Evolutionary conservation across 2,329 filamentous ascomycete genomes (phyloP).

Genomic region (Colletotrichum tofieldiae): DNA sequence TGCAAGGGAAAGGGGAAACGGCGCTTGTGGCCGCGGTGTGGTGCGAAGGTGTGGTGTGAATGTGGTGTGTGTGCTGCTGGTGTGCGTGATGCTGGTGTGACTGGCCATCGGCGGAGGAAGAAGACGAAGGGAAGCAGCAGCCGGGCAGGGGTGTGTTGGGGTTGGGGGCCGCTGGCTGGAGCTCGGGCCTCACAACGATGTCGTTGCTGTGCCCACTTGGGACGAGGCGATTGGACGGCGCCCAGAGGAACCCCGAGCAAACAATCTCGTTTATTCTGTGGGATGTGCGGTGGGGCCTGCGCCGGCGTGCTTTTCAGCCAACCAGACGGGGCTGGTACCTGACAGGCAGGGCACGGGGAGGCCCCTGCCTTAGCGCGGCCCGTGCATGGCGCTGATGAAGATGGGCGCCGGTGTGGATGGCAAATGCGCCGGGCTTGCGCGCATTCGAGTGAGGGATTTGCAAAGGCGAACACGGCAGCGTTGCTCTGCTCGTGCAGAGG

Average conservation of each 20-base stretch:
- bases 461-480: background rate
- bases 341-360: constrained; percentile 22
- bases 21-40: constrained; percentile 15
- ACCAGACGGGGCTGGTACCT: constrained; percentile 32
- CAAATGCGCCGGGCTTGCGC: constrained; percentile 11
- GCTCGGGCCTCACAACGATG: constrained; percentile 26
- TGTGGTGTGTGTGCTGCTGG: too few species aligned
- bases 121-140: too few species aligned
- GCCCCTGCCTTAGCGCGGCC: constrained; percentile 31
- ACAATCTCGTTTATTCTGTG: constrained; percentile 40
- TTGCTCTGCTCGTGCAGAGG: too few species aligned
- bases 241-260: constrained; percentile 31
- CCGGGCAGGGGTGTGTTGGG: constrained; percentile 11
- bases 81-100: background rate
- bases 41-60: too few species aligned
- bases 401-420: constrained; percentile 42
- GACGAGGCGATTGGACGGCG: constrained; percentile 28
- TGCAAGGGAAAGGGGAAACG: constrained; percentile 19
- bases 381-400: constrained; percentile 39
- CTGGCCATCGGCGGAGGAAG: background rate
- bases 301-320: background rate
- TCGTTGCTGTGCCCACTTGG: background rate
- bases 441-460: constrained; percentile 26
- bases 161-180: constrained; percentile 36
- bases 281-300: constrained; percentile 8